A percentile compares a stretch with the other conserved stretches of the same genome.
Conservation (phyloP, 495 filamentous ascomycete species). For the Podospora comata region DNA sequence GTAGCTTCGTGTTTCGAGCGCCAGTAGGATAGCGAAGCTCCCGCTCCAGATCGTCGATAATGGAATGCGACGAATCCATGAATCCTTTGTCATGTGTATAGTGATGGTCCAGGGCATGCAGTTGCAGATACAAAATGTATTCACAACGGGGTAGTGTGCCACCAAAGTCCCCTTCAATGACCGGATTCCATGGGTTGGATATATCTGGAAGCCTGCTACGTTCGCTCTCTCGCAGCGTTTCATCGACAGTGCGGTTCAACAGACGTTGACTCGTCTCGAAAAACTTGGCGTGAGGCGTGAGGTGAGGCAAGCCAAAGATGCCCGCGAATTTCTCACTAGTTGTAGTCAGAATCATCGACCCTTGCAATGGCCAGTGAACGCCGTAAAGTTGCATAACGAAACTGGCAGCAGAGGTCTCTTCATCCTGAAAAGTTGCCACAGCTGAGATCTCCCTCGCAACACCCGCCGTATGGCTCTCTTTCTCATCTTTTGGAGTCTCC, state of each 20-base stretch:
- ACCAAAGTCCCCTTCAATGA: constrained; percentile 55
- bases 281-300: constrained; percentile 61
- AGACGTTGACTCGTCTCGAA: constrained; percentile 65
- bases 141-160: constrained; percentile 75
- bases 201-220: constrained; percentile 44
- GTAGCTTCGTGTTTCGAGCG: constrained; percentile 62
- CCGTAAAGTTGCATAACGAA: constrained; percentile 76
- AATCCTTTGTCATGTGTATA: constrained; percentile 24
- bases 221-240: constrained; percentile 61
- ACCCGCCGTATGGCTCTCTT: constrained; percentile 18
- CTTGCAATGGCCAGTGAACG: constrained; percentile 74
- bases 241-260: constrained; percentile 66
- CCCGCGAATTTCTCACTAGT: constrained; percentile 90
- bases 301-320: constrained; percentile 82
- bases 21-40: constrained; percentile 86
- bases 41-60: constrained; percentile 68
- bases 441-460: constrained; percentile 59
- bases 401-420: constrained; percentile 60
- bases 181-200: constrained; percentile 58
- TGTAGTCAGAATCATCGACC: constrained; percentile 75
- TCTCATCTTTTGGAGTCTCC: constrained; percentile 20
- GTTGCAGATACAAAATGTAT: constrained; percentile 81
- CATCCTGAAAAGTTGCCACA: constrained; percentile 66
- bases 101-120: constrained; percentile 58
- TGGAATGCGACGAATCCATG: constrained; percentile 34